Evolutionary conservation across 2,329 filamentous ascomycete species (phyloP).

Genomic region (Exophiala bonariae): DNA sequence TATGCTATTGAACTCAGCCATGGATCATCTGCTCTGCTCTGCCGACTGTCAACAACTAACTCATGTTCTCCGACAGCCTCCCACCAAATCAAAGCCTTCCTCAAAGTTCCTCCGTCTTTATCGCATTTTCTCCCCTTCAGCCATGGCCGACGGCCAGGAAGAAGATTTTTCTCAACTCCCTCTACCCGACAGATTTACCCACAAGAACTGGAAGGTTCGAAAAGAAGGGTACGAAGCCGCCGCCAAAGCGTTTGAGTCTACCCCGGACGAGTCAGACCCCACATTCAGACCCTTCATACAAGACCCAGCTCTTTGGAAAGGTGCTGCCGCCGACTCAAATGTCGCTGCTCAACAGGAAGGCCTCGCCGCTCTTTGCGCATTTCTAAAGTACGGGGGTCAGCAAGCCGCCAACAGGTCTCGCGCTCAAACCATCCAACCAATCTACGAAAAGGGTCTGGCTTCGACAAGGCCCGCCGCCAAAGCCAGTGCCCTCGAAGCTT

Average conservation of each 20-base stretch:
- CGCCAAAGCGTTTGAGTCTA: constrained; percentile 78
- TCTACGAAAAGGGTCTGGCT: constrained; percentile 87
- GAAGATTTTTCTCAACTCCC: constrained; percentile 46
- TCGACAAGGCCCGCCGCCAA: constrained; percentile 89
- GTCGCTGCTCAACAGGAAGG: constrained; percentile 96
- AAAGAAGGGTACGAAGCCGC: constrained; percentile 95
- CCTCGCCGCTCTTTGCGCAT: constrained; percentile 81
- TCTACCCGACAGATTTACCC: constrained; percentile 42
- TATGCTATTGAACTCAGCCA: too few relatives aligned
- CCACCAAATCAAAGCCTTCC: constrained; percentile 10
- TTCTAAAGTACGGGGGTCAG: constrained; percentile 84
- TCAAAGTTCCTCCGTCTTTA: constrained; percentile 12
- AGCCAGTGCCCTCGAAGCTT: constrained; percentile 77
- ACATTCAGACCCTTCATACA: constrained; percentile 84
- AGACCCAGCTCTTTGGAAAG: constrained; percentile 86
- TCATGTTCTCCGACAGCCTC: constrained; percentile 26
- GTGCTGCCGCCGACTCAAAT: constrained; percentile 88
- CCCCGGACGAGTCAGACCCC: constrained; percentile 80
- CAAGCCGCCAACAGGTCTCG: constrained; percentile 71
- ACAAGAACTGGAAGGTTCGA: constrained; percentile 88
- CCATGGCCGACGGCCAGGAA: constrained; percentile 42
- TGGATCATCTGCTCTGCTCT: not conserved
- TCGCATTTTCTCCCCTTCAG: constrained; percentile 28
- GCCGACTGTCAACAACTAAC: constrained; percentile 3
- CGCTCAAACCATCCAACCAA: constrained; percentile 69